phyloP scores from a whole-genome alignment of 352 stramenopile species.

The Hyaloperonospora brassicae region DNA sequence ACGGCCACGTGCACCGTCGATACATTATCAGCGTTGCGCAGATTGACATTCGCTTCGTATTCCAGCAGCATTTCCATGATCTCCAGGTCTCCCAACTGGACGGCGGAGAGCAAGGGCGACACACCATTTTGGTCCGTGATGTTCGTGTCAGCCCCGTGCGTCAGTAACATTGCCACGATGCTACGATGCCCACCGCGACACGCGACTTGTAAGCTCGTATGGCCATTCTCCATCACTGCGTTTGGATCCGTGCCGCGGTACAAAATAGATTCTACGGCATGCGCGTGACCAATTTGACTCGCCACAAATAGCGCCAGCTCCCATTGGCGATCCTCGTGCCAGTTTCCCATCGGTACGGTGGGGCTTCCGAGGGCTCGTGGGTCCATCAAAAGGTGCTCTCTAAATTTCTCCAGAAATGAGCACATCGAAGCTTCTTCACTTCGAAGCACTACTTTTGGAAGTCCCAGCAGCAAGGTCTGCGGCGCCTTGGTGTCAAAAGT shows the following conservation, averaged over 20 bases:
- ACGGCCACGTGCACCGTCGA: conserved; percentile 46
- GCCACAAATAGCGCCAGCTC: conserved; percentile 45
- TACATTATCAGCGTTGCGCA: conserved; percentile 33
- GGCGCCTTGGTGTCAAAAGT: conserved; percentile 8
- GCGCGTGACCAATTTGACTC: conserved; percentile 37
- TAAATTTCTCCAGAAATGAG: conserved; percentile 41
- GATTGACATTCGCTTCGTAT: conserved; percentile 43
- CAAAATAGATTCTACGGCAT: conserved; percentile 41
- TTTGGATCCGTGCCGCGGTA: conserved; percentile 37
- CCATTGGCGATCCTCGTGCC: conserved; percentile 36
- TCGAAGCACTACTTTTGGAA: conserved; percentile 33
- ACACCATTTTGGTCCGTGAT: conserved; percentile 30
- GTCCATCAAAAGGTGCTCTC: conserved; percentile 37
- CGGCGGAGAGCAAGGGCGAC: conserved; percentile 42
- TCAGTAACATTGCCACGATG: conserved; percentile 40
- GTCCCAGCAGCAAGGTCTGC: conserved; percentile 20
- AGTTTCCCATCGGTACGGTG: conserved; percentile 8
- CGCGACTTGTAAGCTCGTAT: conserved; percentile 42
- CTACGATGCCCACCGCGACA: conserved; percentile 36
- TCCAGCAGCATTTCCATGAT: conserved; percentile 42
- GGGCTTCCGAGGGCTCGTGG: conserved; percentile 20
- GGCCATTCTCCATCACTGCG: conserved; percentile 26
- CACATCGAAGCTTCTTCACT: conserved; percentile 29
- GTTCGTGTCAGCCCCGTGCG: conserved; percentile 38
- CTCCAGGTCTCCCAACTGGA: conserved; percentile 38